phyloP scores from a whole-genome alignment of 2,329 filamentous ascomycete species.

The Herpotrichia juniperi region DNA sequence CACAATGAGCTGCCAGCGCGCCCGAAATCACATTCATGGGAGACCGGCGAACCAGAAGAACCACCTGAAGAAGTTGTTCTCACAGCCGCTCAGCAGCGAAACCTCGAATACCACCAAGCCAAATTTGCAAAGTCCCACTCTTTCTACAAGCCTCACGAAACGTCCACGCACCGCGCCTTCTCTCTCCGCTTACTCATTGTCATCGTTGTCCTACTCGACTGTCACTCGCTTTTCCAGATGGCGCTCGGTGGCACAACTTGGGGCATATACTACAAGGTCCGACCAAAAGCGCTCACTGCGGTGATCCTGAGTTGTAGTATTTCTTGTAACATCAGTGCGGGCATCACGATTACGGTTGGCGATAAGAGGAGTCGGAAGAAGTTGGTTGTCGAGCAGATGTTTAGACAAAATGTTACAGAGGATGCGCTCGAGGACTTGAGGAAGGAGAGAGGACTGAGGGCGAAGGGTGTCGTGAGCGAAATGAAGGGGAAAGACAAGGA shows the following conservation, averaged over 20 bases:
- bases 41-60: slow-evolving; percentile 41
- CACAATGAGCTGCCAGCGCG: slow-evolving; percentile 69
- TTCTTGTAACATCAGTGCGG: slow-evolving; percentile 76
- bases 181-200: slow-evolving; percentile 75
- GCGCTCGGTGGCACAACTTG: slow-evolving; percentile 79
- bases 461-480: slow-evolving; percentile 19
- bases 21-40: slow-evolving; percentile 50
- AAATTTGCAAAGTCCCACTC: slow-evolving; percentile 84
- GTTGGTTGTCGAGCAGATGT: slow-evolving; percentile 77
- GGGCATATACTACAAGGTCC: slow-evolving; percentile 73
- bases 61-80: slow-evolving; percentile 63
- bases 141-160: slow-evolving; percentile 89
- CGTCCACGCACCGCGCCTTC: slow-evolving; percentile 80
- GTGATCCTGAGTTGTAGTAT: slow-evolving; percentile 81
- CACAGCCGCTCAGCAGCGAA: slow-evolving; percentile 66
- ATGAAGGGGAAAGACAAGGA: neutral
- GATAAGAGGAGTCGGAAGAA: slow-evolving; percentile 82
- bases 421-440: slow-evolving; percentile 64
- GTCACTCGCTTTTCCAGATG: slow-evolving; percentile 80
- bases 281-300: slow-evolving; percentile 77
- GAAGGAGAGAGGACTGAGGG: slow-evolving; percentile 49
- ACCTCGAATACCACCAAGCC: slow-evolving; percentile 75
- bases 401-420: slow-evolving; percentile 75
- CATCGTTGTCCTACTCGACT: slow-evolving; percentile 77
- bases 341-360: slow-evolving; percentile 76